Base-by-base conservation (phyloP, 2,329 filamentous ascomycete species). In the Alternaria angustiovoidea region DNA sequence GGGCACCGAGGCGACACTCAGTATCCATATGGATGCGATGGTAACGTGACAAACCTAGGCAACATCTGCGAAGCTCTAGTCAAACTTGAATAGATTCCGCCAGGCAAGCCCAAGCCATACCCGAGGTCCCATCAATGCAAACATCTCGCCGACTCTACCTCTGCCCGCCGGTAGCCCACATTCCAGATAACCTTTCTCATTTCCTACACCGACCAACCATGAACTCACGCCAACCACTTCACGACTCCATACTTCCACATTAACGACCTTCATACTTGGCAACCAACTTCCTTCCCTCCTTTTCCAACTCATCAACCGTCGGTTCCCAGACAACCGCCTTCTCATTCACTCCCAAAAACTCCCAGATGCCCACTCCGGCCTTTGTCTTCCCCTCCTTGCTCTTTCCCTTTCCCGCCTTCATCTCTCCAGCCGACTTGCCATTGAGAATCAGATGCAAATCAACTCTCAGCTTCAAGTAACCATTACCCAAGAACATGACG, bases 401-500 rank as follows among this genome's bases (percentile, higher is more conserved):
- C 61, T 69, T 64, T 18, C 69, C 62, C 7, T 34, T 65, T 64
- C 26, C 65, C 51, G 65, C 67, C 32, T 60, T 54, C n/a, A 42
- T 59, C 32, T 38, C 55, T n/a, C 30, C 34, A n/a, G 42, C 34
- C 34, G 48, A 47, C 65, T 67, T 75, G 0, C 75, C 75, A 11
- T 58, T 61, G 5, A 76, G 59, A 60, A 77, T 43, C 59, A 74
- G 46, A 7, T 63, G 64, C 53, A 77, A 16, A 60, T 76, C 73
- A 4, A 71, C 49, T 14, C 72, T 51, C 3, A 77, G 24, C 49
- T 63, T 57, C 61, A 74, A 26, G 41, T 73, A 75, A 11, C 75
- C 74, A 34, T 73, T 73, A 0, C 75, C 75, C 38, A 76, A 26
- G 44, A 75, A 76, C 7, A 71, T 42, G 5, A 75, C 30, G 1